Conservation (phyloP, 2,329 filamentous ascomycete species). For the Trichoderma aggressivum region DNA sequence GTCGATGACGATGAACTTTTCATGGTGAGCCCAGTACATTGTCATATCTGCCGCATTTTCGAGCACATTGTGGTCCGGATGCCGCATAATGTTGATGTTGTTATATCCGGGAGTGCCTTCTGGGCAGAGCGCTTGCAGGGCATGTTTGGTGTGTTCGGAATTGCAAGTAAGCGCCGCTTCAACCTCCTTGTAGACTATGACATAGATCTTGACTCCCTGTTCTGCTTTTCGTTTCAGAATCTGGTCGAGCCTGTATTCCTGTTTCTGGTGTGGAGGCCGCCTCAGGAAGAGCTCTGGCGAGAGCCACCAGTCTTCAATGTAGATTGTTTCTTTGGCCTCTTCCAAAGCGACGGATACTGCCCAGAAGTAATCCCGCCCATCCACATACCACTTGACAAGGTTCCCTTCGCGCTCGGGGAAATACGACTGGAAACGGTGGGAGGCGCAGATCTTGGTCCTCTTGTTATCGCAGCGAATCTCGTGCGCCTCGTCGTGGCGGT, state of each 20-base stretch:
- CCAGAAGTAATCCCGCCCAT: constrained; percentile 94
- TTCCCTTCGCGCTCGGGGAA: constrained; percentile 85
- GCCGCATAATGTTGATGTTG: constrained; percentile 85
- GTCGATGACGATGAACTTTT: constrained; percentile 96
- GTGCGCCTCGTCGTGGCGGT: constrained; percentile 91
- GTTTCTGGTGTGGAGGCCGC: constrained; percentile 75
- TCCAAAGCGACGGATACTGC: constrained; percentile 89
- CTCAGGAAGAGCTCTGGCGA: constrained; percentile 85
- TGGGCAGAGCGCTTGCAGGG: constrained; percentile 73
- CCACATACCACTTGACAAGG: constrained; percentile 93
- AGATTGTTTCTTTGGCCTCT: constrained; percentile 85
- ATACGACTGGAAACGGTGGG: constrained; percentile 84
- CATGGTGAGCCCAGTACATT: constrained; percentile 96
- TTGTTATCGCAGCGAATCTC: constrained; percentile 82
- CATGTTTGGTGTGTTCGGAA: constrained; percentile 87
- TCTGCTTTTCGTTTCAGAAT: constrained; percentile 85
- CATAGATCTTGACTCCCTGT: constrained; percentile 88
- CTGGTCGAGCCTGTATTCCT: constrained; percentile 84
- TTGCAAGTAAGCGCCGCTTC: constrained; percentile 84
- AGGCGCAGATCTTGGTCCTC: constrained; percentile 65
- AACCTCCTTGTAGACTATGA: constrained; percentile 89
- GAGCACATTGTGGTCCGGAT: constrained; percentile 92
- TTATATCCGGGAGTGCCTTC: constrained; percentile 77
- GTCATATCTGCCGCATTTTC: constrained; percentile 96
- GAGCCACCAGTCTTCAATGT: constrained; percentile 96